Evolutionary conservation across 192 early-diverging fungal genomes (phyloP).

Genomic region (Polychytrium aggregatum): DNA sequence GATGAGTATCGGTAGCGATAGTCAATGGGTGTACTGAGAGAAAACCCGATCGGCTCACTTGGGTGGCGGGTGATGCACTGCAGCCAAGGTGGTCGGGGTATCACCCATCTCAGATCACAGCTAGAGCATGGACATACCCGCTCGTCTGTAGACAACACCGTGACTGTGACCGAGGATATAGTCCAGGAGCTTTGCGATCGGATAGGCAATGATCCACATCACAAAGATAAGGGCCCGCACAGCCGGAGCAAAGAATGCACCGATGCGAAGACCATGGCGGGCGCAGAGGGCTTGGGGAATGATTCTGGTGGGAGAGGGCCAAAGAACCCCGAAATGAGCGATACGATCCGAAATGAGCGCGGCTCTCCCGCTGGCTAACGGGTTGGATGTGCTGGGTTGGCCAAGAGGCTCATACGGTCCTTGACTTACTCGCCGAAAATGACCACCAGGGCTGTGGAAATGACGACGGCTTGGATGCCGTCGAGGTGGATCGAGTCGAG

Average conservation of each 20-base stretch:
- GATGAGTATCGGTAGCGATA: too few species aligned
- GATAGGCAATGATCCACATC: constrained; percentile 57
- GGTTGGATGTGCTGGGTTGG: too few species aligned
- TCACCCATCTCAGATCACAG: too few species aligned
- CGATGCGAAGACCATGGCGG: constrained; percentile 76
- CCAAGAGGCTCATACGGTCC: too few species aligned
- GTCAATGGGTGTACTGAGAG: too few species aligned
- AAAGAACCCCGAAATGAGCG: too few species aligned
- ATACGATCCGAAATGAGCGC: too few species aligned
- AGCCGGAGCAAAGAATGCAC: constrained; percentile 74
- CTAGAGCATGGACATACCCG: too few species aligned
- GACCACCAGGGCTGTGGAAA: constrained; percentile 81
- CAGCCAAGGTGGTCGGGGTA: too few species aligned
- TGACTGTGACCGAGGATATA: constrained; percentile 70
- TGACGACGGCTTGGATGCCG: constrained; percentile 71
- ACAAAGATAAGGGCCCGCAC: constrained; percentile 49
- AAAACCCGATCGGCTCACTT: too few species aligned
- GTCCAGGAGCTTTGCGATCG: constrained; percentile 79
- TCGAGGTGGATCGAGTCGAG: constrained; percentile 54
- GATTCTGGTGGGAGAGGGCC: constrained; percentile 35
- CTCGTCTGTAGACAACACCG: constrained; percentile 78
- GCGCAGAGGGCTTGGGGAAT: constrained; percentile 88
- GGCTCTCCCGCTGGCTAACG: too few species aligned
- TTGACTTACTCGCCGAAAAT: constrained; percentile 77
- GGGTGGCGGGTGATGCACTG: too few species aligned